Evolutionary conservation across 2,329 filamentous ascomycete species (phyloP).

Genomic region (Epicoccum sorghinum): DNA sequence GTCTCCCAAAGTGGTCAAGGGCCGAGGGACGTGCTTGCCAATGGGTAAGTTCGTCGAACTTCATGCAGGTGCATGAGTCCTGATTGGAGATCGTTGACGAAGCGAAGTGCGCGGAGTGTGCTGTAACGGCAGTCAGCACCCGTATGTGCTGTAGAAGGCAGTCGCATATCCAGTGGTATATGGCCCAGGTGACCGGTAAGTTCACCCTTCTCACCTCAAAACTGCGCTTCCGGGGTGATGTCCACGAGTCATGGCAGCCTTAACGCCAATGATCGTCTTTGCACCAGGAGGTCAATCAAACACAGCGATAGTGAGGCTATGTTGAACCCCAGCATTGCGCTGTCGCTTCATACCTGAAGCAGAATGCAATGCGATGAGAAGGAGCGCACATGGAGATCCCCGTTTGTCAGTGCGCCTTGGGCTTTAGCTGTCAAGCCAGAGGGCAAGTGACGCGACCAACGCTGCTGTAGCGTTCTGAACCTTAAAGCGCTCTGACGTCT

Average conservation of each 20-base stretch:
- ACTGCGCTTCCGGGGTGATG: background rate
- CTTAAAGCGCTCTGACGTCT: conserved; percentile 10
- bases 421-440: background rate
- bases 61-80: conserved; percentile 13
- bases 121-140: background rate
- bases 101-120: background rate
- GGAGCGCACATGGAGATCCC: conserved; percentile 4
- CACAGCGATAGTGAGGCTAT: conserved; percentile 7
- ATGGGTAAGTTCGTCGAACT: conserved; percentile 1
- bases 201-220: background rate
- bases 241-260: conserved; percentile 1
- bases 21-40: conserved; percentile 1
- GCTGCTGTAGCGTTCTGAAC: conserved; percentile 1
- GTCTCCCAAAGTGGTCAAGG: conserved; percentile 1
- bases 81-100: background rate
- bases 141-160: background rate
- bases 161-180: background rate
- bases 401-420: conserved; percentile 13
- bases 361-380: background rate
- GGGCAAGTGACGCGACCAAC: conserved; percentile 13
- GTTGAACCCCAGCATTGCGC: conserved; percentile 1
- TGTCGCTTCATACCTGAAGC: background rate
- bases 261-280: conserved; percentile 7
- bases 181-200: conserved; percentile 2
- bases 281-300: conserved; percentile 13